phyloP scores from a whole-genome alignment of 2,329 filamentous ascomycete genomes.

The Penicillium sp. region DNA sequence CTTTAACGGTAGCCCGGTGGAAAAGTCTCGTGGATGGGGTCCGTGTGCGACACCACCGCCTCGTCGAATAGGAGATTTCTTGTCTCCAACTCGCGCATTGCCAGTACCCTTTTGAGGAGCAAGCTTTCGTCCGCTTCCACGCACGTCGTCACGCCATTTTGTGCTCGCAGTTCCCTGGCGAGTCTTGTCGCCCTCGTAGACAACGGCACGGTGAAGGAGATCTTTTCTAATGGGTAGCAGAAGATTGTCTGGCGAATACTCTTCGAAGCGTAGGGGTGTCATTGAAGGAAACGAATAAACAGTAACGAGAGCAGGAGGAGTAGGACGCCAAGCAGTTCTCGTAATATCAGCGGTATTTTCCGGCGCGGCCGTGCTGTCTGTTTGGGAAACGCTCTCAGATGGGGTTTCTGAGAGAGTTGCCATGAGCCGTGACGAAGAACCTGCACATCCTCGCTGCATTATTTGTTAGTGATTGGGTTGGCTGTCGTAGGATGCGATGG shows the following conservation, averaged over 20 bases:
- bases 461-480: neutral
- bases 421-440: conserved; percentile 43
- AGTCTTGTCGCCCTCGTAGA: conserved; percentile 87
- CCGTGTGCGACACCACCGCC: conserved; percentile 88
- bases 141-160: conserved; percentile 78
- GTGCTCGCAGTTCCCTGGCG: conserved; percentile 80
- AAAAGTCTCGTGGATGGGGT: conserved; percentile 89
- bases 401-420: conserved; percentile 37
- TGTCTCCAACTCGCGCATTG: conserved; percentile 71
- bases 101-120: conserved; percentile 84
- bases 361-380: conserved; percentile 1
- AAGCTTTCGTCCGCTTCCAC: conserved; percentile 78
- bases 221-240: conserved; percentile 83
- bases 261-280: conserved; percentile 73
- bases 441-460: conserved; percentile 40
- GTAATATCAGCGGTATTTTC: conserved; percentile 18
- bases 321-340: conserved; percentile 34
- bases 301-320: conserved; percentile 70
- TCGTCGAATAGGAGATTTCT: conserved; percentile 73
- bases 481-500: neutral
- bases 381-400: conserved; percentile 16
- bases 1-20: conserved; percentile 76
- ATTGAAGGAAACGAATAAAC: conserved; percentile 86
- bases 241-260: conserved; percentile 78
- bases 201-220: conserved; percentile 83